phyloP scores from a whole-genome alignment of 208 protist genomes.

The Leishmania mexicana region DNA sequence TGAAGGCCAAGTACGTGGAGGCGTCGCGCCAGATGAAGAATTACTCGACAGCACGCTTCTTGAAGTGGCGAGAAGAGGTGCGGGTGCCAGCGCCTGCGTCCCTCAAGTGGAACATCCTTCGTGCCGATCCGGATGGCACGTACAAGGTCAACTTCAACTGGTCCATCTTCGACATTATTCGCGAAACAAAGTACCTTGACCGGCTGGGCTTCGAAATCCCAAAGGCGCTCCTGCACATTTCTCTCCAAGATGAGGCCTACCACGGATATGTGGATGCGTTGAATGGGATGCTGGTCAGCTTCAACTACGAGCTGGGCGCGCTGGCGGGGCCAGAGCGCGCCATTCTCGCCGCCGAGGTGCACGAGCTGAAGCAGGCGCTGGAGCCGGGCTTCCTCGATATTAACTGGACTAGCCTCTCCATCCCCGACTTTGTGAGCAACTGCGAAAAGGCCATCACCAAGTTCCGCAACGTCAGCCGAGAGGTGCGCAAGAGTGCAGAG shows the following conservation, averaged over 20 bases:
- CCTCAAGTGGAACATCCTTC: conserved; percentile 93
- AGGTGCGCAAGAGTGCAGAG: conserved; percentile 96
- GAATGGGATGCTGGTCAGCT: conserved; percentile 94
- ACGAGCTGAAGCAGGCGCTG: conserved; percentile 89
- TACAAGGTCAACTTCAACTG: conserved; percentile 96
- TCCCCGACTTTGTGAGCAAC: conserved; percentile 95
- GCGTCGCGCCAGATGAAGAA: conserved; percentile 95
- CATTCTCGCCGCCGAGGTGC: conserved; percentile 91
- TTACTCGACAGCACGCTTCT: conserved; percentile 91
- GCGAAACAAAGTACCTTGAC: conserved; percentile 98
- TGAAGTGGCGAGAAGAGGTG: conserved; percentile 92
- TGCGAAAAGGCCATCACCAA: conserved; percentile 95
- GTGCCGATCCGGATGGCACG: conserved; percentile 55
- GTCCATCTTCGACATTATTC: conserved; percentile 93
- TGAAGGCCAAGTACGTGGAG: conserved; percentile 93
- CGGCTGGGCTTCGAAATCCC: conserved; percentile 96
- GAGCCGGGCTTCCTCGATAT: conserved; percentile 95
- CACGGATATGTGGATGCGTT: conserved; percentile 94
- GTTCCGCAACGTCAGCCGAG: conserved; percentile 95
- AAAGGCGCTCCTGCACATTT: conserved; percentile 96
- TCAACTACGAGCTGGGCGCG: conserved; percentile 86
- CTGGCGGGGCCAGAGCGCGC: conserved; percentile 91
- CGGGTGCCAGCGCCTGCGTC: conserved; percentile 80
- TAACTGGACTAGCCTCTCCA: conserved; percentile 99
- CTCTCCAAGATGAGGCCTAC: conserved; percentile 98